Conservation (phyloP, 306 rosid species). For the Pterocarpus macrocarpus region DNA sequence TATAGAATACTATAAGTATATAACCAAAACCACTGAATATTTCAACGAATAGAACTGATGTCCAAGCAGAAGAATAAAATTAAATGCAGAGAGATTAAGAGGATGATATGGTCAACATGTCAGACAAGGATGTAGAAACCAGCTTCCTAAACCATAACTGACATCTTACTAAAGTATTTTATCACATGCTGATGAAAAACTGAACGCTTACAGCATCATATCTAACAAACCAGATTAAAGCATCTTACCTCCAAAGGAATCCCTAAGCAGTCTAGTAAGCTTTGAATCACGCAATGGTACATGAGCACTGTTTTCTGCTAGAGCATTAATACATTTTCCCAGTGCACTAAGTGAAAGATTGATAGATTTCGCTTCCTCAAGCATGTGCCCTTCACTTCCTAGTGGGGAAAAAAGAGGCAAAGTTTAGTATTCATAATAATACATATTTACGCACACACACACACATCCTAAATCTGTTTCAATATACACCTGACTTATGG, state of each 20-base stretch:
- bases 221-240: constrained; percentile 34
- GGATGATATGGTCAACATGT: constrained; percentile 23
- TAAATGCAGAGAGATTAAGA: constrained; percentile 3
- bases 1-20: background rate
- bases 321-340: constrained; percentile 96
- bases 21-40: background rate
- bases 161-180: constrained; percentile 19
- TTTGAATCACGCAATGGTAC: constrained; percentile 98
- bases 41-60: constrained; percentile 23
- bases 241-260: constrained; percentile 93
- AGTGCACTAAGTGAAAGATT: constrained; percentile 94
- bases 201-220: background rate
- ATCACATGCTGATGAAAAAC: constrained; percentile 17
- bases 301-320: constrained; percentile 93
- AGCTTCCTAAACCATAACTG: constrained; percentile 36
- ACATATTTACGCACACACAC: background rate
- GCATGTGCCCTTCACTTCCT: constrained; percentile 97
- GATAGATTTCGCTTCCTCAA: constrained; percentile 97
- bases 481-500: constrained; percentile 85
- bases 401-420: constrained; percentile 40
- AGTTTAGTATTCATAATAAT: constrained; percentile 40
- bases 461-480: constrained; percentile 23
- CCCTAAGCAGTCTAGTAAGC: constrained; percentile 94
- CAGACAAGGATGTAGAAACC: constrained; percentile 39
- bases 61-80: constrained; percentile 1